Evolutionary conservation across 306 rosid species (phyloP).

Genomic region (Astragalus glycyphyllos): DNA sequence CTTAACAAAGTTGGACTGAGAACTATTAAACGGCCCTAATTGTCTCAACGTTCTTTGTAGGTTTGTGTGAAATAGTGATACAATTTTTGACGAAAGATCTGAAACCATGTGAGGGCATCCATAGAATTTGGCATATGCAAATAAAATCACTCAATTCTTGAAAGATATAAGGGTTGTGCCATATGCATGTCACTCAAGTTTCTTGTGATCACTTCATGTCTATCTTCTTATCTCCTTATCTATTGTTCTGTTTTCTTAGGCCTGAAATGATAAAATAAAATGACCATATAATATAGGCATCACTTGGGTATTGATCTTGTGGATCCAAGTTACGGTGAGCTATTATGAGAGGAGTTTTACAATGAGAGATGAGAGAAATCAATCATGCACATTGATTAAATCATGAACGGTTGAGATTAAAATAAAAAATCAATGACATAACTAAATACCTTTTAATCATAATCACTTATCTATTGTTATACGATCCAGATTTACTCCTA

Average conservation of each 20-base stretch:
- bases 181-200: not conserved
- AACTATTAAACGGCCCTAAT: too few species aligned
- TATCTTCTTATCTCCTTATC: constrained; percentile 14
- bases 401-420: too few species aligned
- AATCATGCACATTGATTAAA: too few species aligned
- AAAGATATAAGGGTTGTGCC: not conserved
- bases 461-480: too few species aligned
- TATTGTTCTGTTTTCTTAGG: constrained; percentile 5
- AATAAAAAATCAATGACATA: too few species aligned
- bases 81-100: not conserved
- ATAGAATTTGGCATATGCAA: constrained; percentile 6
- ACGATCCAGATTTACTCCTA: too few species aligned
- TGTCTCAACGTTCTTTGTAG: not conserved
- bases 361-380: too few species aligned
- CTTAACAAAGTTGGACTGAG: too few species aligned
- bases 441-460: too few species aligned
- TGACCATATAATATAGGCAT: constrained; percentile 5
- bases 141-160: constrained; percentile 27
- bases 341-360: too few species aligned
- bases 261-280: not conserved
- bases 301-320: too few species aligned
- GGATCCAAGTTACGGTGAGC: too few species aligned
- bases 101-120: constrained; percentile 7
- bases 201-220: constrained; percentile 7
- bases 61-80: not conserved